Evolutionary conservation across 1,284 basidiomycete genomes (phyloP).

Genomic region (Puccinia horiana): DNA sequence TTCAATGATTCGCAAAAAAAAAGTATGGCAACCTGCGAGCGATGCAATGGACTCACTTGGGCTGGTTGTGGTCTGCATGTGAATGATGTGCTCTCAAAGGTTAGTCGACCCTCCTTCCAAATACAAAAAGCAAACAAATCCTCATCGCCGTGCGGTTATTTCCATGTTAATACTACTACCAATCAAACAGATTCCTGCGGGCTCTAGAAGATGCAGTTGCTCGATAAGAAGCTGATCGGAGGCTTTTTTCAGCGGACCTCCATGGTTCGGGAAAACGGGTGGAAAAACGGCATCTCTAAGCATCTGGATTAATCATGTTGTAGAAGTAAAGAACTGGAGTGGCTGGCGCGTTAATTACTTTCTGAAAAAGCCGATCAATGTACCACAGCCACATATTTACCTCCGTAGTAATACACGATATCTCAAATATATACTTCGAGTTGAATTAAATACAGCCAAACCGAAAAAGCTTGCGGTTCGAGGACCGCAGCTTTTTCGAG

Average conservation of each 20-base stretch:
- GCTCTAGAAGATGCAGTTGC: neutral
- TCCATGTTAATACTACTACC: neutral
- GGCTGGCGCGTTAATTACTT: neutral
- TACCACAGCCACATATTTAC: neutral
- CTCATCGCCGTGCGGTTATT: neutral
- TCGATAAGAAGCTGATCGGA: neutral
- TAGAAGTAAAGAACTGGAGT: neutral
- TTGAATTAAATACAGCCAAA: too few species aligned
- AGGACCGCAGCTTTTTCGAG: too few species aligned
- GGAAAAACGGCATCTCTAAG: neutral
- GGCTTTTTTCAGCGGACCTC: neutral
- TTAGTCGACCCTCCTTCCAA: neutral
- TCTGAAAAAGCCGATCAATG: neutral
- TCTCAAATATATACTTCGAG: too few species aligned
- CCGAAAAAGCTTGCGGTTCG: too few species aligned
- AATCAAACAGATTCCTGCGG: constrained; percentile 6
- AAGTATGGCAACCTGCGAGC: neutral
- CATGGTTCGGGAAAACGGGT: neutral
- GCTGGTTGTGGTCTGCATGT: constrained; percentile 27
- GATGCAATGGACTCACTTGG: constrained; percentile 15
- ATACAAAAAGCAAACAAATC: neutral
- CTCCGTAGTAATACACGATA: neutral
- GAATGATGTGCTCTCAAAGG: neutral
- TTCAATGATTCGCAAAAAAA: neutral
- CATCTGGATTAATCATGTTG: neutral